Conservation (phyloP, 495 filamentous ascomycete genomes). For the Penicillium herquei region DNA sequence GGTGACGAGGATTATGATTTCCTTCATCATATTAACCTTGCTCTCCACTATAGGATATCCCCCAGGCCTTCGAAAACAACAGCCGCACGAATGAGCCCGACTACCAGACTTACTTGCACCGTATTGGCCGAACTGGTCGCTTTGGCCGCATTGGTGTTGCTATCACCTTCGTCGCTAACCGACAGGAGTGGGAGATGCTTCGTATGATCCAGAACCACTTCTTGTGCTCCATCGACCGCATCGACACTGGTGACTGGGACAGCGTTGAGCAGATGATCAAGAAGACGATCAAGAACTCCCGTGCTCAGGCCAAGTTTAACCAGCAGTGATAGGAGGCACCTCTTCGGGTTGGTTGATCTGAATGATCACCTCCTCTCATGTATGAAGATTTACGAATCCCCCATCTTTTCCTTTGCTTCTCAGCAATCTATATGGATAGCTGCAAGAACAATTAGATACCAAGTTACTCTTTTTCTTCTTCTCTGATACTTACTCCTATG, state of each 20-base stretch:
- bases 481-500: too few relatives aligned
- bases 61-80: conserved; percentile 34
- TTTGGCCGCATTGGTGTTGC: conserved; percentile 97
- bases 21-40: too few relatives aligned
- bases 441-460: conserved; percentile 32
- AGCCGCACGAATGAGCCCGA: conserved; percentile 56
- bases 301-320: conserved; percentile 60
- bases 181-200: conserved; percentile 70
- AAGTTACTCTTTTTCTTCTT: conserved; percentile 7
- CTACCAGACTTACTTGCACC: conserved; percentile 93
- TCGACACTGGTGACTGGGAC: conserved; percentile 79
- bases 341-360: conserved; percentile 9
- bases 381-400: conserved; percentile 31
- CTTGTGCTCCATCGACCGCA: conserved; percentile 52
- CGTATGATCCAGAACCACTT: conserved; percentile 74
- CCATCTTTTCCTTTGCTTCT: conserved; percentile 13
- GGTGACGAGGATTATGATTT: too few relatives aligned
- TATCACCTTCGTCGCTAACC: conserved; percentile 85
- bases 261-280: conserved; percentile 78
- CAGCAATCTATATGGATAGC: conserved; percentile 16
- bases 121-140: conserved; percentile 94
- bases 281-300: conserved; percentile 75
- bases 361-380: conserved; percentile 6
- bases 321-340: background rate
- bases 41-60: conserved; percentile 43